Base-by-base conservation (phyloP, 305 asterid genomes). In the Fraxinus platypoda region DNA sequence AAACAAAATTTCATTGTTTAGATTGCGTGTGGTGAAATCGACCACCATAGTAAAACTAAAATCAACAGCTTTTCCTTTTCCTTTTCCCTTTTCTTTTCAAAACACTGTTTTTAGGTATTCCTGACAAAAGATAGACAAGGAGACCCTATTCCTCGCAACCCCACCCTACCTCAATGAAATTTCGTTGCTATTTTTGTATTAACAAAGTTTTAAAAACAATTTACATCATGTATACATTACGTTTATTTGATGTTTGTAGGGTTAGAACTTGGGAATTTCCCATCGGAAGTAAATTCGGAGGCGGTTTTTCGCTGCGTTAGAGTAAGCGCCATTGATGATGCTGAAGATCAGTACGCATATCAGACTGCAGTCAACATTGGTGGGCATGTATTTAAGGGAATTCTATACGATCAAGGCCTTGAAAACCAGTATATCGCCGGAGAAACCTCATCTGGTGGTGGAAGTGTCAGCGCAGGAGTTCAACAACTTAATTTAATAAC, bases 321-420 rank as follows among this genome's bases (percentile, higher is more conserved):
- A 74, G 97, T 95, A 86, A 94, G 95, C 87, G 88, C 98, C 72
- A 71, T 88, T 0, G 95, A 93, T 31, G 95, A 92, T 1, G 88
- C 87, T 0, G 97, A 92, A 11, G 99, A 91, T 12, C 94, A 92
- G 38, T 91, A 83, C 43, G 99, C 97, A 0, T 95, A 95, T 66
- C 97, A 95, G 64, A 91, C 99, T 3, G 95, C 97, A n/a, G 98
- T 95, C 1, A 95, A 90, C 89, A 91, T 95, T 0, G 91, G 91
- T 1, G 99, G 99, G 9, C 99, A 94, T 57, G 92, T 95, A 0
- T 95, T 95, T 86, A 95, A 94, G 30, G 99, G 99, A 31, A 89
- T 94, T 38, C 88, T 95, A 2, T 92, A 94, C 81, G 97, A 95
- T 89, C 96, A 94, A 86, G 99, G 99, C 79, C 84, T 86, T 1